Conservation (phyloP, 257 asterid species). For the Scutellaria barbata region DNA sequence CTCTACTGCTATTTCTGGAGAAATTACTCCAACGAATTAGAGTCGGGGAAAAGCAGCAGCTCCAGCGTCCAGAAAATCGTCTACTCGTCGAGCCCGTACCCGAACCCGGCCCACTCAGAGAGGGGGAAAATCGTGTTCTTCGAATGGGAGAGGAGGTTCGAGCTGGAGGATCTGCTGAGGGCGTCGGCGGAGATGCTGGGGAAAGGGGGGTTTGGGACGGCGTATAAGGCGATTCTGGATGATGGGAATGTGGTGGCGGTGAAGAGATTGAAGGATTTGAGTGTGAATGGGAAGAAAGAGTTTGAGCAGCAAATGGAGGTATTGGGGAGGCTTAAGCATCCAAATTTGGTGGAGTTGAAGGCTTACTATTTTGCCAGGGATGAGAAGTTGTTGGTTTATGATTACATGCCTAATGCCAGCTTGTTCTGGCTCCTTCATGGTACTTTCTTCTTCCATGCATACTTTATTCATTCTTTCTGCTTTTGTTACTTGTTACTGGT, state of each 20-base stretch:
- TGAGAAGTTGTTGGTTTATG: constrained; percentile 79
- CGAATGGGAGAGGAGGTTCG: constrained; percentile 78
- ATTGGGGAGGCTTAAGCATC: constrained; percentile 74
- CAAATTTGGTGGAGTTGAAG: constrained; percentile 74
- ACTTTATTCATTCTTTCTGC: not conserved
- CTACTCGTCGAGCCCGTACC: constrained; percentile 80
- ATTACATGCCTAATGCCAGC: constrained; percentile 84
- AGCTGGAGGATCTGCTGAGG: constrained; percentile 83
- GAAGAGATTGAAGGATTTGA: constrained; percentile 77
- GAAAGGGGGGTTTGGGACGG: constrained; percentile 85
- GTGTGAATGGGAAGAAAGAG: constrained; percentile 62
- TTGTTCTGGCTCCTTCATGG: constrained; percentile 97
- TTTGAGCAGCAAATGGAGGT: constrained; percentile 93
- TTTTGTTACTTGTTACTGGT: too few species aligned
- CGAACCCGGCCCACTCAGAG: constrained; percentile 51
- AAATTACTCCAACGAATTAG: constrained; percentile 35
- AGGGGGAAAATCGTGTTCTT: constrained; percentile 81
- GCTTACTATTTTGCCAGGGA: constrained; percentile 85
- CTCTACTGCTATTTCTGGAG: constrained; percentile 74
- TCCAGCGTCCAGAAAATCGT: constrained; percentile 57
- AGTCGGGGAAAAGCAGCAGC: constrained; percentile 37
- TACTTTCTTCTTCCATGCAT: constrained; percentile 31
- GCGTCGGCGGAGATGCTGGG: constrained; percentile 98
- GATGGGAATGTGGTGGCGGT: constrained; percentile 89
- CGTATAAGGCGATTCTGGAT: constrained; percentile 83